Percentiles rank a stretch among this genome's conserved stretches.
Conservation (phyloP, 805 yeast genomes). For the Metschnikowia lochheadii region DNA sequence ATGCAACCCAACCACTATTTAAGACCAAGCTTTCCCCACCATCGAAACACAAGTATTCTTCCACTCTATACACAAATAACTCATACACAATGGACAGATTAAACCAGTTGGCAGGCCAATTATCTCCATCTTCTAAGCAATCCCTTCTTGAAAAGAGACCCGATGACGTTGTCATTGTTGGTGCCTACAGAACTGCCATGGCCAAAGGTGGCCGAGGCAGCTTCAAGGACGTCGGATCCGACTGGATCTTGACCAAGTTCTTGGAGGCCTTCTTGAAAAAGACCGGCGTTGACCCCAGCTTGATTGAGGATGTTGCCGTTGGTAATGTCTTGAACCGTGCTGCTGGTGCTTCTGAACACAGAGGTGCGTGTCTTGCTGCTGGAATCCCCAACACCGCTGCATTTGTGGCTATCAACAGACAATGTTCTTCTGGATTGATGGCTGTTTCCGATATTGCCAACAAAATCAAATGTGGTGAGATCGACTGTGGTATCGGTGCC, state of each 20-base stretch:
- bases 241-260: conserved; percentile 67
- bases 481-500: conserved; percentile 83
- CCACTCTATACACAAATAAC: background rate
- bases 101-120: conserved; percentile 43
- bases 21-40: conserved; percentile 4
- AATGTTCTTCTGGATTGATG: conserved; percentile 91
- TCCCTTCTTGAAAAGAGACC: conserved; percentile 55
- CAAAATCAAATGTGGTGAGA: conserved; percentile 83
- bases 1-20: conserved; percentile 8
- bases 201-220: conserved; percentile 85
- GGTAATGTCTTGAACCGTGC: conserved; percentile 92
- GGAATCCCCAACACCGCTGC: conserved; percentile 82
- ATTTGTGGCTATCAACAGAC: conserved; percentile 83
- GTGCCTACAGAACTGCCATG: conserved; percentile 87
- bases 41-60: background rate
- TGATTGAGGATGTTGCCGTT: conserved; percentile 79
- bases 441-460: conserved; percentile 87
- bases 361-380: conserved; percentile 88
- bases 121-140: conserved; percentile 39
- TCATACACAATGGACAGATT: conserved; percentile 39
- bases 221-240: conserved; percentile 79
- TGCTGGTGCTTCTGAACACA: conserved; percentile 92
- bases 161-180: conserved; percentile 87
- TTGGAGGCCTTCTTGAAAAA: conserved; percentile 57
- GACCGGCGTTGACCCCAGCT: conserved; percentile 42